A percentile compares a stretch with the other conserved stretches of the same genome.
phyloP scores from a whole-genome alignment of 305 asterid genomes.

The Ajuga reptans region DNA sequence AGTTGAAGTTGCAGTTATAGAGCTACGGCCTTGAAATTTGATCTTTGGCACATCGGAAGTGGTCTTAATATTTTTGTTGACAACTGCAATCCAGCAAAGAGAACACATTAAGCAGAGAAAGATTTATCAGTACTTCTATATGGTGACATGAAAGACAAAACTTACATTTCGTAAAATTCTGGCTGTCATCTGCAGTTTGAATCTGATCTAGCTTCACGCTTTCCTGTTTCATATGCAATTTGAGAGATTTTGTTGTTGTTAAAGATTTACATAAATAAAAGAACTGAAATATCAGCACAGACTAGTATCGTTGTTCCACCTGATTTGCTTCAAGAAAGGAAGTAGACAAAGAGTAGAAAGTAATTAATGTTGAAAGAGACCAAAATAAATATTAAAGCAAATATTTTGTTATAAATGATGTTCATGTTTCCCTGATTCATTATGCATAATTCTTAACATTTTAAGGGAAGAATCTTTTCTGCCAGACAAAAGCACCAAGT shows the following conservation, averaged over 20 bases:
- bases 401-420: not conserved
- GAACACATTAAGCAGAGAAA: slow-evolving; percentile 11
- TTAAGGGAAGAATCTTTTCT: not conserved
- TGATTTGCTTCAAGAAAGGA: not conserved
- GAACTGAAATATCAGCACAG: not conserved
- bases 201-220: slow-evolving; percentile 23
- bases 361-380: not conserved
- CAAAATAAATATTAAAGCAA: not conserved
- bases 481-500: not conserved
- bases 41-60: slow-evolving; percentile 33
- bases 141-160: slow-evolving; percentile 10
- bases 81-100: slow-evolving; percentile 30
- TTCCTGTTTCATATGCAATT: slow-evolving; percentile 39
- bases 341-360: slow-evolving; percentile 10
- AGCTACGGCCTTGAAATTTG: slow-evolving; percentile 35
- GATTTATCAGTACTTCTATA: slow-evolving; percentile 9
- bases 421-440: not conserved
- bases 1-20: slow-evolving; percentile 28
- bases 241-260: slow-evolving; percentile 20
- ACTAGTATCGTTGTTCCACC: not conserved
- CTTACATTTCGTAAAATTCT: slow-evolving; percentile 44
- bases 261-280: not conserved
- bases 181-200: slow-evolving; percentile 31
- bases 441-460: slow-evolving; percentile 10
- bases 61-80: slow-evolving; percentile 32